Percentiles rank a stretch among this genome's conserved stretches.
Conservation (phyloP, 352 stramenopile genomes). For the Aphanomyces astaci region DNA sequence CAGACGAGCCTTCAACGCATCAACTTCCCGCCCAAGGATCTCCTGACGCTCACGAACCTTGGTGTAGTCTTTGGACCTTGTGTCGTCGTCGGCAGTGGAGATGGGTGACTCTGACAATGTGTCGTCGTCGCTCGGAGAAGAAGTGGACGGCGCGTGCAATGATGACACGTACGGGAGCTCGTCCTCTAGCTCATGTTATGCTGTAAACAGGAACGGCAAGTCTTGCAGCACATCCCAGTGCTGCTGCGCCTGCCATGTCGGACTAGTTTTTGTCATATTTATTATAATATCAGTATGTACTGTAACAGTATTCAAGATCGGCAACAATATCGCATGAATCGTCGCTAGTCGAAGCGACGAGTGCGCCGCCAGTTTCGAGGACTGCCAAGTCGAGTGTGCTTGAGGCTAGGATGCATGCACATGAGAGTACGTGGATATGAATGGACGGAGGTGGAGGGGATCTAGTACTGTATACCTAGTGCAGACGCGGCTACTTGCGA, state of each 20-base stretch:
- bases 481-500: constrained; percentile 1
- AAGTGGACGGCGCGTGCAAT: not conserved
- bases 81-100: constrained; percentile 4
- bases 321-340: constrained; percentile 19
- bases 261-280: not conserved
- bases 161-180: constrained; percentile 1
- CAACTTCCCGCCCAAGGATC: not conserved
- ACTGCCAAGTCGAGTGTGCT: no score
- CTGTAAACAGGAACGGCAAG: constrained; percentile 11
- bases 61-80: not conserved
- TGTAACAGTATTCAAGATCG: no score
- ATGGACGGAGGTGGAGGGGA: not conserved
- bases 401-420: no score
- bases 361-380: not conserved
- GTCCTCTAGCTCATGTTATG: not conserved
- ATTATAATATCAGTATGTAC: not conserved
- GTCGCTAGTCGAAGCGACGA: not conserved
- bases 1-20: not conserved
- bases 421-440: no score
- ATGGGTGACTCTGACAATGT: not conserved
- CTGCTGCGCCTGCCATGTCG: not conserved
- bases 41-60: no score
- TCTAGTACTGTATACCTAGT: not conserved
- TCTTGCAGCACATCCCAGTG: not conserved
- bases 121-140: not conserved